Conservation (phyloP, 305 asterid species). For the Fraxinus sp. region DNA sequence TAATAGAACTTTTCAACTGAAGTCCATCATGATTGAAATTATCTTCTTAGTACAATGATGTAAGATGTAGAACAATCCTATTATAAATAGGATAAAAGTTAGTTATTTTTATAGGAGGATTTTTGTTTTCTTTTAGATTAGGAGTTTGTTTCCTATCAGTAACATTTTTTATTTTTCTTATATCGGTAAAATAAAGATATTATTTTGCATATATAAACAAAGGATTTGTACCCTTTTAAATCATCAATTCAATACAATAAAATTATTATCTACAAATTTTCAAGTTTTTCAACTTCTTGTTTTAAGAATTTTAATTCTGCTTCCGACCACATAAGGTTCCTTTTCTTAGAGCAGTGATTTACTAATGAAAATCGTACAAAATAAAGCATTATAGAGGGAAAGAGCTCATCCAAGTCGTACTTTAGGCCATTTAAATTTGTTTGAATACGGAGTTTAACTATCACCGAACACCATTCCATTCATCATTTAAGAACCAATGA, state of each 20-base stretch:
- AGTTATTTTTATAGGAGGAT: not conserved
- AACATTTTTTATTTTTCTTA: too few species aligned
- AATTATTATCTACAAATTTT: not conserved
- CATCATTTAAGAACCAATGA: not conserved
- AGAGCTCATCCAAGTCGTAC: not conserved
- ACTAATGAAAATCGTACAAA: not conserved
- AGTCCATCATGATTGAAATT: not conserved
- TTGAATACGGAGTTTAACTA: not conserved
- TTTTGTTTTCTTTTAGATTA: not conserved
- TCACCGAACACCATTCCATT: not conserved
- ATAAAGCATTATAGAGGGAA: not conserved
- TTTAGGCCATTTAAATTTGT: not conserved
- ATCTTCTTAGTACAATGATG: not conserved
- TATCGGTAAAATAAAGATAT: too few species aligned
- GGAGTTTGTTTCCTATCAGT: not conserved
- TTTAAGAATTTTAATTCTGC: not conserved
- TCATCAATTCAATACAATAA: not conserved
- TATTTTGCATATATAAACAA: not conserved
- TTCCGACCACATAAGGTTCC: not conserved
- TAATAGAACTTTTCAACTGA: not conserved
- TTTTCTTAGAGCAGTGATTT: not conserved
- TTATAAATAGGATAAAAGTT: not conserved
- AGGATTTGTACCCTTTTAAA: not conserved
- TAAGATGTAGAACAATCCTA: not conserved
- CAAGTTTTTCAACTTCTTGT: not conserved